These are phyloP conservation scores for Waltergamsia citrina DNA, from an alignment of 2,329 filamentous ascomycete genomes.

Conservation along the genomic window DNA sequence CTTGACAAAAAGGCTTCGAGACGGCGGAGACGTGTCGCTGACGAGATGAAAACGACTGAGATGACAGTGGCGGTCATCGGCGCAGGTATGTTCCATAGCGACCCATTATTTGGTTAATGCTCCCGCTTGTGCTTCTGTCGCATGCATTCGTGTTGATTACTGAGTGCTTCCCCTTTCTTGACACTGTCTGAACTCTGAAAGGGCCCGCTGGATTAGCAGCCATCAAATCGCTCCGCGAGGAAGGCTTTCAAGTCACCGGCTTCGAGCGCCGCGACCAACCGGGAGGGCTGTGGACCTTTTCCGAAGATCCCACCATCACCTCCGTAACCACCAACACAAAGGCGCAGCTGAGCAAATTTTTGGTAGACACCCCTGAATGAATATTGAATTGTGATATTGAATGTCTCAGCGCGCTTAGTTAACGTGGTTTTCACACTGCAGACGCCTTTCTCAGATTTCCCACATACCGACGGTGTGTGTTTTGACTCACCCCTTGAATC, in stretches of 20 bases:
- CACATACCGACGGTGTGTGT: constrained; percentile 10
- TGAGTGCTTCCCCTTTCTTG: neutral
- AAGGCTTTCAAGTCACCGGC: constrained; percentile 12
- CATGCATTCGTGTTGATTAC: neutral
- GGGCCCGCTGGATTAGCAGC: constrained; percentile 12
- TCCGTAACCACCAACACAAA: constrained; percentile 10
- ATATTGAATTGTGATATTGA: neutral
- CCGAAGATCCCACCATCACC: constrained; percentile 10
- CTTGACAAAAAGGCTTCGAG: too few species aligned
- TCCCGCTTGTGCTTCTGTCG: neutral
- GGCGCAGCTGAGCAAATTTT: constrained; percentile 14
- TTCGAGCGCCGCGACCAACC: constrained; percentile 12
- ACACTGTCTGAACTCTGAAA: too few species aligned
- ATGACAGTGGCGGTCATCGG: neutral
- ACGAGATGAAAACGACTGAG: too few species aligned
- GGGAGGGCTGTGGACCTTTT: constrained; percentile 13
- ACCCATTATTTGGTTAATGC: too few species aligned
- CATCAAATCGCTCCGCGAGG: constrained; percentile 12
- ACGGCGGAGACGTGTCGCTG: too few species aligned
- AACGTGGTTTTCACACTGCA: too few species aligned
- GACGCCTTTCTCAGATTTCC: constrained; percentile 13
- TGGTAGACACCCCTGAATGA: constrained; percentile 7
- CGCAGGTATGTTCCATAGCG: neutral
- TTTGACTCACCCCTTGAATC: too few species aligned
- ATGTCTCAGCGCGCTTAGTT: too few species aligned